These are phyloP conservation scores for Persicaria tinctoria DNA, from an alignment of 148 eudicot genomes.

Conservation along the genomic window DNA sequence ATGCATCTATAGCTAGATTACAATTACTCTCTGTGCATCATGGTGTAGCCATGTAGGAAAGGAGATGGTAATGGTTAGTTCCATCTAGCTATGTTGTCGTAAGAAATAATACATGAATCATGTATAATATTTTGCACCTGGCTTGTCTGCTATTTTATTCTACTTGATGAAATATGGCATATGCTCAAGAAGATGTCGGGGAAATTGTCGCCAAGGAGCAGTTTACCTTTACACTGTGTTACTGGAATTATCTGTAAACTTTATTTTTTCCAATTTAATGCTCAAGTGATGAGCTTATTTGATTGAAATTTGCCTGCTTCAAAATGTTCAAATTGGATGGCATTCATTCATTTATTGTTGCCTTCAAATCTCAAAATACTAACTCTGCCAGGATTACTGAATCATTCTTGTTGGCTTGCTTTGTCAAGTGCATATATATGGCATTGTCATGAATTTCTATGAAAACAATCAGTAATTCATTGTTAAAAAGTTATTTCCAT, in stretches of 20 bases:
- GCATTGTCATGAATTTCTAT: background rate
- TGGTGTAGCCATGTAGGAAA: background rate
- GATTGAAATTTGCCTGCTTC: background rate
- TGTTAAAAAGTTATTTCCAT: background rate
- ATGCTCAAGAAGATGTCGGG: too few species aligned
- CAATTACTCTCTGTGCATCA: background rate
- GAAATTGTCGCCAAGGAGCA: too few species aligned
- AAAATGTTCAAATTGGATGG: background rate
- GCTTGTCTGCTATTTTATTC: background rate
- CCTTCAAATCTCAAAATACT: background rate
- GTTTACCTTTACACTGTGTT: too few species aligned
- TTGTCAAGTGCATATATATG: background rate
- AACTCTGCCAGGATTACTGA: background rate
- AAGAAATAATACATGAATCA: background rate
- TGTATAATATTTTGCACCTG: background rate
- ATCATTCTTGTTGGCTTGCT: background rate
- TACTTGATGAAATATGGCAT: too few species aligned
- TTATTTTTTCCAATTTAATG: too few species aligned
- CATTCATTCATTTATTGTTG: background rate
- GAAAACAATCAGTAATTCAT: background rate
- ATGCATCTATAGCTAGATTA: background rate
- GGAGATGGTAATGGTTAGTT: background rate
- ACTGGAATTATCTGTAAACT: too few species aligned
- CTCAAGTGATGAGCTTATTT: background rate
- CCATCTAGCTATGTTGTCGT: background rate